Conservation (phyloP, 306 rosid species). For the cucumber (Cucumis sativus) region DNA sequence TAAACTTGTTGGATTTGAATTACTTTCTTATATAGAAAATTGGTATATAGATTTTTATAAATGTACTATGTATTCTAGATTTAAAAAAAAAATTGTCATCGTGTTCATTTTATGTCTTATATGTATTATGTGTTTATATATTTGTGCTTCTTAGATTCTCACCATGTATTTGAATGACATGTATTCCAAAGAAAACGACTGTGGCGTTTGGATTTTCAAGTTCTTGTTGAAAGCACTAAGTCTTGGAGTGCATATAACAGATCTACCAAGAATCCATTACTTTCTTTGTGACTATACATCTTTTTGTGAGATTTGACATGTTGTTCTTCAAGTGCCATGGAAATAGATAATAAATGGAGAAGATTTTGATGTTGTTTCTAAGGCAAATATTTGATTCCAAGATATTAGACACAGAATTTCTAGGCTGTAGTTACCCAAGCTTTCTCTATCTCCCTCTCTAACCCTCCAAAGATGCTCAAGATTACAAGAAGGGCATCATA, state of each 20-base stretch:
- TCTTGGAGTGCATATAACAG: conserved; percentile 3
- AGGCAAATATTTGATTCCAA: conserved; percentile 8
- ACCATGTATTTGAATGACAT: not conserved
- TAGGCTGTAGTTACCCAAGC: not conserved
- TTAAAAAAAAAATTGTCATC: not conserved
- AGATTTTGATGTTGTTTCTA: not conserved
- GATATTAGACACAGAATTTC: not conserved
- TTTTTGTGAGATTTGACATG: conserved; percentile 8
- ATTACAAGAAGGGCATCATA: conserved; percentile 1
- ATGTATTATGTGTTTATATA: not conserved
- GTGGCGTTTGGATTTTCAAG: not conserved
- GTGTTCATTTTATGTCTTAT: not conserved
- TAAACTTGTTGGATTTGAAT: not conserved
- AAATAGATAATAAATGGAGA: not conserved
- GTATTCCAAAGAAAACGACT: not conserved
- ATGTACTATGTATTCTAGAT: not conserved
- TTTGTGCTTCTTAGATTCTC: not conserved
- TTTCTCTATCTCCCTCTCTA: not conserved
- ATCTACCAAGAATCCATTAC: conserved; percentile 7
- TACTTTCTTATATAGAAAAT: not conserved
- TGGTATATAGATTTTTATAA: no score
- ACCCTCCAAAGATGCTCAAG: conserved; percentile 4
- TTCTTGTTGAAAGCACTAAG: not conserved
- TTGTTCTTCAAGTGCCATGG: conserved; percentile 3
- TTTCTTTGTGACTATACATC: conserved; percentile 4